A percentile compares a stretch with the other conserved stretches of the same genome.
Evolutionary conservation across 805 yeast species (phyloP).

Genomic region (Myxozyma neglecta): DNA sequence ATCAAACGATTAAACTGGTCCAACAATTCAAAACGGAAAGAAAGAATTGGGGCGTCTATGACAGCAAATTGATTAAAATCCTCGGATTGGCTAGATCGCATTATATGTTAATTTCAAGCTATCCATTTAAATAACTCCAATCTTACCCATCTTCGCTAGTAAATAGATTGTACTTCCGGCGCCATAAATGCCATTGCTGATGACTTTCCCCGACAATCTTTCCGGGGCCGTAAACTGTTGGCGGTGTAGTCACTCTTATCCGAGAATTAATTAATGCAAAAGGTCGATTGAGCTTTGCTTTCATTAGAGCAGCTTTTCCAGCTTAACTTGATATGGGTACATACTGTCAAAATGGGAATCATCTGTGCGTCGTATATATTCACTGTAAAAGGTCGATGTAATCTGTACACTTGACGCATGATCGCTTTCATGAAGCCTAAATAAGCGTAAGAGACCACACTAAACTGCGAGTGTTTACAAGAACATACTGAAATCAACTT

Average conservation of each 20-base stretch:
- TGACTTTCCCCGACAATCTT: conserved; percentile 75
- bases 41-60: conserved; percentile 81
- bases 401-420: conserved; percentile 77
- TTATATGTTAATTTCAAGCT: background rate
- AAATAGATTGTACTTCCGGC: conserved; percentile 83
- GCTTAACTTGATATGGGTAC: background rate
- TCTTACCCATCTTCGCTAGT: conserved; percentile 29
- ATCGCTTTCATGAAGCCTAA: conserved; percentile 53
- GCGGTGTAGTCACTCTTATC: conserved; percentile 66
- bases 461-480: too few relatives aligned
- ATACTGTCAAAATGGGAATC: conserved; percentile 40
- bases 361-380: conserved; percentile 41
- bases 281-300: conserved; percentile 60
- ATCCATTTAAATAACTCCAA: background rate
- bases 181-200: conserved; percentile 95
- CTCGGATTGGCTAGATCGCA: background rate
- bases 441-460: background rate
- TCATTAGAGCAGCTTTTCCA: too few relatives aligned
- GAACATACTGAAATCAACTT: conserved; percentile 63
- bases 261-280: conserved; percentile 88
- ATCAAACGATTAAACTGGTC: conserved; percentile 59
- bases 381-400: conserved; percentile 72
- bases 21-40: conserved; percentile 79
- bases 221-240: conserved; percentile 44
- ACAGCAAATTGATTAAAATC: conserved; percentile 74